phyloP scores from a whole-genome alignment of 1,284 basidiomycete species.

The Heterobasidion occidentale region DNA sequence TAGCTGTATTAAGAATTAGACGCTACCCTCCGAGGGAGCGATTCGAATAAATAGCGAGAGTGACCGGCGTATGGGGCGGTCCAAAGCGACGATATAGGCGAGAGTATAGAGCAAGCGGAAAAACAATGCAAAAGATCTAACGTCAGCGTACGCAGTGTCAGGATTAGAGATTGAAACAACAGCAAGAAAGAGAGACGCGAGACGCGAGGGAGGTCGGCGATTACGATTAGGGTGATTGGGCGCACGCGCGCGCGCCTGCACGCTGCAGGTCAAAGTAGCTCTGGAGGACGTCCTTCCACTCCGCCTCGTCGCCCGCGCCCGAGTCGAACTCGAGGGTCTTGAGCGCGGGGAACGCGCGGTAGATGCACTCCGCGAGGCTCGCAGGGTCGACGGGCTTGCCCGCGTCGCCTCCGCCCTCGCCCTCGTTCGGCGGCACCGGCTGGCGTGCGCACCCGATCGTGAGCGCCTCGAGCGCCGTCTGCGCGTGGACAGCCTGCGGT shows the following conservation, averaged over 20 bases:
- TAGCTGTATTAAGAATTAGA: too few species aligned
- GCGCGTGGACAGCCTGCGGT: constrained; percentile 3
- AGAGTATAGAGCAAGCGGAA: too few species aligned
- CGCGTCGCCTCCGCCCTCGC: constrained; percentile 1
- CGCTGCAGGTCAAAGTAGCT: constrained; percentile 6
- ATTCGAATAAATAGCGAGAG: too few species aligned
- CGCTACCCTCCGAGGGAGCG: too few species aligned
- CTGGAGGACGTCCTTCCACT: constrained; percentile 11
- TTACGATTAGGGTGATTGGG: not conserved
- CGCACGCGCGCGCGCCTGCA: too few species aligned
- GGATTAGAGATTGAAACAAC: not conserved
- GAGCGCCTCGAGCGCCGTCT: constrained; percentile 6
- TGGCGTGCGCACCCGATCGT: constrained; percentile 12
- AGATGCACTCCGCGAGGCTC: constrained; percentile 10
- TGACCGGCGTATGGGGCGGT: too few species aligned
- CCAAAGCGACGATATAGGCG: too few species aligned
- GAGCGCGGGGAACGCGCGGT: constrained; percentile 10
- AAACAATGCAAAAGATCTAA: too few species aligned
- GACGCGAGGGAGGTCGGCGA: not conserved
- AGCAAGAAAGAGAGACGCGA: not conserved
- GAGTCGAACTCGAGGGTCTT: constrained; percentile 9
- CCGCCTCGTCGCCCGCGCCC: constrained; percentile 5
- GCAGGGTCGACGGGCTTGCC: not conserved
- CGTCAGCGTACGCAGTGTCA: not conserved
- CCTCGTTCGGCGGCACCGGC: constrained; percentile 4